These are phyloP conservation scores for Fusarium palustre DNA, from an alignment of 2,329 filamentous ascomycete species.

Conservation along the genomic window DNA sequence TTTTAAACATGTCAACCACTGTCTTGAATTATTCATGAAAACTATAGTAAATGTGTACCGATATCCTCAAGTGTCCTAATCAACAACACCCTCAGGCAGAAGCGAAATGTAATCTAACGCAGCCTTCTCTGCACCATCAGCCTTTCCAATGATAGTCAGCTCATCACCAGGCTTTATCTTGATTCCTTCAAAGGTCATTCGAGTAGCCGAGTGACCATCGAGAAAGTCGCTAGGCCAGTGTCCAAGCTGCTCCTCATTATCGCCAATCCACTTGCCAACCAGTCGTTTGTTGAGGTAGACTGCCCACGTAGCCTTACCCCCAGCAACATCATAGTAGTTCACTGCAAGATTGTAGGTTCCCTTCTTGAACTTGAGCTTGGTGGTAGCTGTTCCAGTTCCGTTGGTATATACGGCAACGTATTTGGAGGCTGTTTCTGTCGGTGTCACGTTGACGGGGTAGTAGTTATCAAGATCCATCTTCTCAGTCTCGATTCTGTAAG, in stretches of 20 bases:
- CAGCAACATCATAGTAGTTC: slow-evolving; percentile 73
- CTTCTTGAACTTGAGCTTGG: slow-evolving; percentile 45
- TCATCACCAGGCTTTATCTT: slow-evolving; percentile 62
- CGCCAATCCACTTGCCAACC: slow-evolving; percentile 69
- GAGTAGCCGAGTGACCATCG: slow-evolving; percentile 73
- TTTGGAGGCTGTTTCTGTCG: slow-evolving; percentile 69
- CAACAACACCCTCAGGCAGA: slow-evolving; percentile 58
- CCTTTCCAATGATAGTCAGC: slow-evolving; percentile 66
- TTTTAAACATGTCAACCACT: too few species aligned
- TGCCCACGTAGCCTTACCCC: slow-evolving; percentile 68
- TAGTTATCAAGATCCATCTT: slow-evolving; percentile 72
- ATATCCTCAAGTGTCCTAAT: not conserved
- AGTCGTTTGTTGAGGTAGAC: slow-evolving; percentile 64
- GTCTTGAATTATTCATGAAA: rapidly evolving
- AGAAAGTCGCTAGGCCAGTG: slow-evolving; percentile 68
- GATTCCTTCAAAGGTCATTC: slow-evolving; percentile 68
- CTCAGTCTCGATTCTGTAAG: slow-evolving; percentile 77
- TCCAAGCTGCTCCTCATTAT: slow-evolving; percentile 69
- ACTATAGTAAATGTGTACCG: not conserved
- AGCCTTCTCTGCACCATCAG: slow-evolving; percentile 71
- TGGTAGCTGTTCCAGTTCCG: slow-evolving; percentile 15
- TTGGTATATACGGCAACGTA: slow-evolving; percentile 24
- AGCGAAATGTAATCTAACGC: slow-evolving; percentile 75
- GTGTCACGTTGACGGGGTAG: slow-evolving; percentile 62
- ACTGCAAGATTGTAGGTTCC: slow-evolving; percentile 71